Conservation (phyloP, 306 rosid genomes). For the Cajanus cajan region DNA sequence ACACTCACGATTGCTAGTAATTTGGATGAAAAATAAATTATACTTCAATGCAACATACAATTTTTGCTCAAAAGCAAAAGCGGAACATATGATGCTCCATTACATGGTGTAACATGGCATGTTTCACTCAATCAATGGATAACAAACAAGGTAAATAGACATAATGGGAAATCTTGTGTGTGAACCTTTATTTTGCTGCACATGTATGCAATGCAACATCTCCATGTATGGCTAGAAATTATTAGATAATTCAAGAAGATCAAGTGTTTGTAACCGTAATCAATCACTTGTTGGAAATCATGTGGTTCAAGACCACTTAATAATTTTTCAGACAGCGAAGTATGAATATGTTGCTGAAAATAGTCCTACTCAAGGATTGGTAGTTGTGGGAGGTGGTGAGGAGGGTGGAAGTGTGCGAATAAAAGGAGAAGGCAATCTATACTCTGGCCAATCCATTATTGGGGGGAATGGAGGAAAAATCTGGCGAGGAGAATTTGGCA, state of each 20-base stretch:
- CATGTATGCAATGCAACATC: neutral
- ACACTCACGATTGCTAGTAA: neutral
- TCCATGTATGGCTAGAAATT: too few species aligned
- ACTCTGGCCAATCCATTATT: slow-evolving; percentile 24
- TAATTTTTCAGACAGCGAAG: too few species aligned
- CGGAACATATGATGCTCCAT: neutral
- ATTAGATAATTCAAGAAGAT: too few species aligned
- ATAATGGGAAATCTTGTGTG: neutral
- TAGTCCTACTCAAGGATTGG: slow-evolving; percentile 20
- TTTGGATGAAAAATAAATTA: neutral
- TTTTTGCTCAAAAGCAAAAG: neutral
- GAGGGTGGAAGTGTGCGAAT: neutral
- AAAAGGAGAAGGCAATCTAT: slow-evolving; percentile 20
- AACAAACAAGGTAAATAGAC: neutral
- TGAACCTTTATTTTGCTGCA: too few species aligned
- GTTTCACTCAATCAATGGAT: neutral
- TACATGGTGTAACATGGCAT: neutral
- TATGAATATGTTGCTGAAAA: neutral
- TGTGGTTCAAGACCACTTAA: too few species aligned
- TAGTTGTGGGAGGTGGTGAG: slow-evolving; percentile 17
- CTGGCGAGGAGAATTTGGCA: neutral
- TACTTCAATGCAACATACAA: neutral
- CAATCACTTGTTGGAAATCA: too few species aligned
- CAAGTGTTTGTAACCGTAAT: too few species aligned
- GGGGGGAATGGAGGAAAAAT: slow-evolving; percentile 21